Percentiles rank a stretch among this genome's conserved stretches.
phyloP scores from a whole-genome alignment of 1,139 yeast species.

The Entelexis sorbosivorans region DNA sequence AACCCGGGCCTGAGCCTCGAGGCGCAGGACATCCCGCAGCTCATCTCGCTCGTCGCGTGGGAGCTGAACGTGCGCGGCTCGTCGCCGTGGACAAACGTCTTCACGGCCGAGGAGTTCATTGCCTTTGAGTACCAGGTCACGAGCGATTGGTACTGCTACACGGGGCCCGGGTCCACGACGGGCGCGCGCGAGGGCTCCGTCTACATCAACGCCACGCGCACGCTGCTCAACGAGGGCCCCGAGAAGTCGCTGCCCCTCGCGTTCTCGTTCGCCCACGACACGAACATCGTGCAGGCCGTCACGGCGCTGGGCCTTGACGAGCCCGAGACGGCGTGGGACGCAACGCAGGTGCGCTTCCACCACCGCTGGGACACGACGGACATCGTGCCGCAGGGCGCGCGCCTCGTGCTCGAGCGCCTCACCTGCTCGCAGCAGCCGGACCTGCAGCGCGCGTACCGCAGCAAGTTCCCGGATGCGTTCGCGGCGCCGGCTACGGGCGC shows the following conservation, averaged over 20 bases:
- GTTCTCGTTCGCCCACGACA: conserved; percentile 49
- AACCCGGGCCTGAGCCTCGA: conserved; percentile 39
- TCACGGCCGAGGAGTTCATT: conserved; percentile 46
- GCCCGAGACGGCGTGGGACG: conserved; percentile 26
- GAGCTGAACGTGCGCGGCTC: conserved; percentile 46
- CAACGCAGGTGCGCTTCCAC: conserved; percentile 32
- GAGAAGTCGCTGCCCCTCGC: conserved; percentile 31
- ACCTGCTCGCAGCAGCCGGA: conserved; percentile 7
- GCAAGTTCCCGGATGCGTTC: conserved; percentile 20
- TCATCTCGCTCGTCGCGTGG: conserved; percentile 46
- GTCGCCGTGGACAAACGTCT: conserved; percentile 45
- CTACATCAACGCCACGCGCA: conserved; percentile 41
- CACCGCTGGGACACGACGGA: conserved; percentile 40
- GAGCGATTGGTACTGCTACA: conserved; percentile 40
- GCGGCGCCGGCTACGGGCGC: conserved; percentile 11
- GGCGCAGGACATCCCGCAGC: conserved; percentile 34
- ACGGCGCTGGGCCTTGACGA: conserved; percentile 41
- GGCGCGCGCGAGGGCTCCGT: conserved; percentile 41
- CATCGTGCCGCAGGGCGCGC: conserved; percentile 49
- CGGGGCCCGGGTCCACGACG: conserved; percentile 44
- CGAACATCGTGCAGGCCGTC: conserved; percentile 42
- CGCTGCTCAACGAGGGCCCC: conserved; percentile 35
- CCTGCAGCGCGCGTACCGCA: conserved; percentile 1
- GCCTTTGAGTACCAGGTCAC: conserved; percentile 40
- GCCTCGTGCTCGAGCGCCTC: conserved; percentile 43